Evolutionary conservation across 106 monocot species (phyloP), one percentile per base, ranked within the genome.

Genomic region (Acorus gramineus): DNA sequence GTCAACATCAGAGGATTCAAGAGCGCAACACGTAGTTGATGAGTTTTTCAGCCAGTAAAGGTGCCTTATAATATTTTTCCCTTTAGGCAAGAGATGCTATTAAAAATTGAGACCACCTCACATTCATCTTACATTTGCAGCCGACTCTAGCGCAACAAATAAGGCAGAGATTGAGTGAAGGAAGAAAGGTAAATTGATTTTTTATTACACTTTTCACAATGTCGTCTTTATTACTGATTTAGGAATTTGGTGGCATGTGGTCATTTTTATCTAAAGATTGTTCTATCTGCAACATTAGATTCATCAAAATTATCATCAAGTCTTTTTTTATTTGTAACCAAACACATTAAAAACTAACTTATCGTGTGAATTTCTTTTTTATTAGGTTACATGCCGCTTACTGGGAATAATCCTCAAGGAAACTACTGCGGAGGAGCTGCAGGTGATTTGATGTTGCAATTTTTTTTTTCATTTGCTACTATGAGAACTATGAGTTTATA

Each of bases 341-440:
- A 28, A 28, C 28, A 28, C 28, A 28, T 28, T 28, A 28, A 28
- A 0, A 28, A 28, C 28, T 28, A 28, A 28, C 28, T 28, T 28
- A 28, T 28, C 1, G 28, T 28, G 0, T 28, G 28, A 28, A 28
- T 28, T 28, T 28, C 7, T 67, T 58, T 51, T 59, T 44, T 14
- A 46, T 53, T 50, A 85, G 85, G 78, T 79, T 7, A 85, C 85
- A 48, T 81, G 85, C 59, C 71, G 62, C 53, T 76, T 85, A 46
- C 68, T 78, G 55, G 85, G 85, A 66, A 70, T 85, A 69, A 73
- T 85, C 49, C 69, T 85, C 55, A 75, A 81, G 66, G 81, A 85
- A 69, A 79, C 78, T 28, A 78, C 56, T 50, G 78, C 85, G 62
- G 85, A 85, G 67, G 85, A 85, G 62, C 85, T 85, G 56, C 85